Evolutionary conservation across 2,329 filamentous ascomycete genomes (phyloP).

Genomic region (Pseudofabraea citricarpa): DNA sequence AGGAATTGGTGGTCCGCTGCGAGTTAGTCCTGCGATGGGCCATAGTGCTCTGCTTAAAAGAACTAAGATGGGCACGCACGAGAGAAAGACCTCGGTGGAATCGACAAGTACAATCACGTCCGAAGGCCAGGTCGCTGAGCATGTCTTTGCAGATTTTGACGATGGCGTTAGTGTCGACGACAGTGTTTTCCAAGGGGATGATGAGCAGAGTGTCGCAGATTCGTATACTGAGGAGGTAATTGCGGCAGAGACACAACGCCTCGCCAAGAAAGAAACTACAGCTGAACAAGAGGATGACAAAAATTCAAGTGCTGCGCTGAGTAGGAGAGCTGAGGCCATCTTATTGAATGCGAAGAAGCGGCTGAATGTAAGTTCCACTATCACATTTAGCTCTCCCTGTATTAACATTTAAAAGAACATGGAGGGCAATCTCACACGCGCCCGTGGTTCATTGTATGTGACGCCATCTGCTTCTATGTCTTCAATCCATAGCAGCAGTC

Average conservation of each 20-base stretch:
- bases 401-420: conserved; percentile 58
- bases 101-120: conserved; percentile 58
- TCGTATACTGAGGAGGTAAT: conserved; percentile 27
- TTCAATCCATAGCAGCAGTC: conserved; percentile 33
- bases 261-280: conserved; percentile 20
- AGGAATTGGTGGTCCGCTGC: conserved; percentile 24
- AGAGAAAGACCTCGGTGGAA: conserved; percentile 51
- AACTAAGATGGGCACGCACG: conserved; percentile 37
- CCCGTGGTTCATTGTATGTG: conserved; percentile 61
- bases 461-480: conserved; percentile 44
- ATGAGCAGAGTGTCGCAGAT: conserved; percentile 53
- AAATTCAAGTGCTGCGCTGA: conserved; percentile 70
- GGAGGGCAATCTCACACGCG: conserved; percentile 84
- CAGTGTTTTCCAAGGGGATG: conserved; percentile 62
- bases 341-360: conserved; percentile 88
- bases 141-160: conserved; percentile 55
- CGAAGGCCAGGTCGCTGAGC: conserved; percentile 36
- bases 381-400: not conserved
- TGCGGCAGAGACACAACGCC: conserved; percentile 20
- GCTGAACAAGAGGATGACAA: conserved; percentile 49
- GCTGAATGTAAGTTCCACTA: conserved; percentile 62
- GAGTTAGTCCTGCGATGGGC: conserved; percentile 42
- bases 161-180: conserved; percentile 58
- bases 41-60: conserved; percentile 41
- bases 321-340: conserved; percentile 82